Evolutionary conservation across 768 basidiomycete species (phyloP).

Genomic region (Boletus eberwhitei): DNA sequence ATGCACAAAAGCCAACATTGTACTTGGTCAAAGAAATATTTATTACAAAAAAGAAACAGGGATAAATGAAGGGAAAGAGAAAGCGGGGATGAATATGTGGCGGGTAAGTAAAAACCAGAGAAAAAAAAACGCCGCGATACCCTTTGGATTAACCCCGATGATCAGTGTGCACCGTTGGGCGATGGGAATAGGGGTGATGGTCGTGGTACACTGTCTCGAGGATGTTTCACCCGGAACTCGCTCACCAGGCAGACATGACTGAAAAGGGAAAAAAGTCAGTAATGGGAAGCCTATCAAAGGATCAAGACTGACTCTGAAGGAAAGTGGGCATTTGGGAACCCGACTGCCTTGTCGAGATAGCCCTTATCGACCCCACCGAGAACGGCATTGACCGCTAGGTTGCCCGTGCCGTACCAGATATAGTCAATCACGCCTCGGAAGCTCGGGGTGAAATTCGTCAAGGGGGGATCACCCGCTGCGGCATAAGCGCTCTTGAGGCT

Average conservation of each 20-base stretch:
- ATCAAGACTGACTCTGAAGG: slow-evolving; percentile 84
- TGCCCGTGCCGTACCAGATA: slow-evolving; percentile 82
- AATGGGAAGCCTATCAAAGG: slow-evolving; percentile 1
- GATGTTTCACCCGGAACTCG: slow-evolving; percentile 80
- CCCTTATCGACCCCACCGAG: slow-evolving; percentile 80
- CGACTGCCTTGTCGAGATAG: slow-evolving; percentile 89
- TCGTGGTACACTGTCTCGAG: slow-evolving; percentile 42
- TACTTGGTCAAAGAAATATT: slow-evolving; percentile 23
- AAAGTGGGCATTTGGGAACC: slow-evolving; percentile 96
- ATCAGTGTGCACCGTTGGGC: slow-evolving; percentile 35
- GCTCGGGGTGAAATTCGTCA: slow-evolving; percentile 89
- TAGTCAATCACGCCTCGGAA: slow-evolving; percentile 91
- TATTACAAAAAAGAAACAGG: slow-evolving; percentile 23
- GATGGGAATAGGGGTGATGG: slow-evolving; percentile 39
- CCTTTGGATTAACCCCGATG: slow-evolving; percentile 3
- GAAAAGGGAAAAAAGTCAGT: slow-evolving; percentile 9
- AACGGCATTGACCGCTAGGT: slow-evolving; percentile 75
- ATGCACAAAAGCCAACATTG: slow-evolving; percentile 28
- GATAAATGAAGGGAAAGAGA: slow-evolving; percentile 25
- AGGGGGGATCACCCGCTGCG: slow-evolving; percentile 50
- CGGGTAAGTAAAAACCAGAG: neutral
- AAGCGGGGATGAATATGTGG: slow-evolving; percentile 8
- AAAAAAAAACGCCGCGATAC: neutral
- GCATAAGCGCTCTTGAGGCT: slow-evolving; percentile 85
- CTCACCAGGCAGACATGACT: slow-evolving; percentile 72